Evolutionary conservation across 768 basidiomycete species (phyloP).

Genomic region (Termitomyces sp.): DNA sequence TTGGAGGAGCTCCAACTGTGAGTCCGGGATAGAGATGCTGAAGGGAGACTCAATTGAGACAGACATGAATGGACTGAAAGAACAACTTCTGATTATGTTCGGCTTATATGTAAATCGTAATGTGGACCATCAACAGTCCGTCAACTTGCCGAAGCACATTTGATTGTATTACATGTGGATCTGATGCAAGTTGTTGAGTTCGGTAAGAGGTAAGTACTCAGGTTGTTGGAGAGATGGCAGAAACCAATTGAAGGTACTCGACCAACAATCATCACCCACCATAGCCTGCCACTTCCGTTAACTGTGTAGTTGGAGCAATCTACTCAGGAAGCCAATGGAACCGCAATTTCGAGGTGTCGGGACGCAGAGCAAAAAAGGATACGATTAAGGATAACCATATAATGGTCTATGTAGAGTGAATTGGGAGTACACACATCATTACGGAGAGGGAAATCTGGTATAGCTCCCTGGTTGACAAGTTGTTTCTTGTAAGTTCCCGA

Average conservation of each 20-base stretch:
- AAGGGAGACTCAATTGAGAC: slow-evolving; percentile 30
- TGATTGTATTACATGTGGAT: background rate
- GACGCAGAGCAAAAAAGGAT: slow-evolving; percentile 6
- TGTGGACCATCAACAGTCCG: too few relatives aligned
- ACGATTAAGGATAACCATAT: slow-evolving; percentile 13
- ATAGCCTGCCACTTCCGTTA: background rate
- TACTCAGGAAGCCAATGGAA: background rate
- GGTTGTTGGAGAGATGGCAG: background rate
- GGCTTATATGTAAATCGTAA: too few relatives aligned
- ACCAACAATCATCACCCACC: background rate
- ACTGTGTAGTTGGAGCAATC: background rate
- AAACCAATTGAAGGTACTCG: background rate
- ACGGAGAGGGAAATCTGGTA: slow-evolving; percentile 12
- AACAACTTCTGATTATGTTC: background rate
- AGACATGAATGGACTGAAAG: background rate
- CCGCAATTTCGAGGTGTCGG: background rate
- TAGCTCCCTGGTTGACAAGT: slow-evolving; percentile 7
- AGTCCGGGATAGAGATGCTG: slow-evolving; percentile 43
- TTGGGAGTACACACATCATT: slow-evolving; percentile 13
- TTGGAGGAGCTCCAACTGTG: slow-evolving; percentile 33
- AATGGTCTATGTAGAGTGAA: slow-evolving; percentile 7
- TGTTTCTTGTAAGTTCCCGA: background rate
- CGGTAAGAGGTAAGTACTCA: background rate
- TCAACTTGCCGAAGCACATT: background rate
- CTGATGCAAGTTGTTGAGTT: background rate